Percentiles rank a stretch among this genome's conserved stretches.
phyloP scores from a whole-genome alignment of 371 early-diverging fungal species.

The Apophysomyces ossiformis region DNA sequence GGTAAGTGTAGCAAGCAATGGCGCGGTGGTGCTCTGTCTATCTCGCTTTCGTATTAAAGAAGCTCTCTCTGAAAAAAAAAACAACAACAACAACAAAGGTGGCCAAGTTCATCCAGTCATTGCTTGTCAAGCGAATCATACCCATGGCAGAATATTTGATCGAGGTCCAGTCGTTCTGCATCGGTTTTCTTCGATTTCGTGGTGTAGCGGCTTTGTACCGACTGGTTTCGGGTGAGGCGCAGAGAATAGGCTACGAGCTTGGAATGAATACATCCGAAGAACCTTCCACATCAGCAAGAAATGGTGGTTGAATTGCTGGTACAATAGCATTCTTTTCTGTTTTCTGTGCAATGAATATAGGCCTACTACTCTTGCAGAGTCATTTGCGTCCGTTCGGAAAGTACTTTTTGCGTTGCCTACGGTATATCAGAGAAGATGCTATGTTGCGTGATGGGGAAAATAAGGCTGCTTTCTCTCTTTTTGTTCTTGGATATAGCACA shows the following conservation, averaged over 20 bases:
- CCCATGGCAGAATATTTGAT: constrained; percentile 62
- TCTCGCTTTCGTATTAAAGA: no score
- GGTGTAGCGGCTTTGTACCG: constrained; percentile 39
- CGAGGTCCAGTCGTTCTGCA: constrained; percentile 74
- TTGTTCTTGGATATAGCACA: no score
- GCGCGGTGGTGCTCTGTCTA: no score
- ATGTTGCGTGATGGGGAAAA: background rate
- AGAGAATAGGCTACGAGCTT: constrained; percentile 9
- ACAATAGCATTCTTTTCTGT: no score
- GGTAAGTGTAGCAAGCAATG: constrained; percentile 41
- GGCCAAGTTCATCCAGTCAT: constrained; percentile 70
- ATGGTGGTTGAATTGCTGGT: no score
- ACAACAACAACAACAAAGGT: constrained; percentile 58
- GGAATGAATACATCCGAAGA: background rate
- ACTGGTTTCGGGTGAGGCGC: constrained; percentile 34
- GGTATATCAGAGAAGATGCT: no score
- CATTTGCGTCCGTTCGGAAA: no score
- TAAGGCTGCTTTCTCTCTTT: background rate
- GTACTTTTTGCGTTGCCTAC: no score
- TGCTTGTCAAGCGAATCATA: constrained; percentile 60
- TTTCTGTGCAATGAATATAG: no score
- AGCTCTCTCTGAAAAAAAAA: no score
- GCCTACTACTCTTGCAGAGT: no score
- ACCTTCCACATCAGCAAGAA: background rate
- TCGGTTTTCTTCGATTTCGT: constrained; percentile 39